Evolutionary conservation across 1,284 basidiomycete genomes (phyloP), one percentile per base, ranked within the genome.

Genomic region (Leucoagaricus sp.): DNA sequence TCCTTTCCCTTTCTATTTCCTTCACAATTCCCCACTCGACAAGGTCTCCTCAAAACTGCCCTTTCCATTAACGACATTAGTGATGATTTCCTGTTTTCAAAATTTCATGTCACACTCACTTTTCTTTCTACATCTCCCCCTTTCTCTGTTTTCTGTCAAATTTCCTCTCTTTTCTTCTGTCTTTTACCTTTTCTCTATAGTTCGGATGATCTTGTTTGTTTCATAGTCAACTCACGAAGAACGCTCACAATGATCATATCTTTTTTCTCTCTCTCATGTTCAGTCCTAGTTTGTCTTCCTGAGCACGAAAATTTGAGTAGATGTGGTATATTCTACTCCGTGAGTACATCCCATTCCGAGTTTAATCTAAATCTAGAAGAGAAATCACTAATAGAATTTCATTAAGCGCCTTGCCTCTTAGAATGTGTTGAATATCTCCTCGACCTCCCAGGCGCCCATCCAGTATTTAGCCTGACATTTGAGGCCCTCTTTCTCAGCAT

Each of bases 391-490:
- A 10, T 13, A 38, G 36, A 38, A n/a, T 38, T 15, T 38, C 8
- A 6, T 23, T 12, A 17, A 33, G 34, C 17, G 19, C 17, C 7
- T 6, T 19, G 6, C 13, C 63, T 74, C 50, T 36, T 68, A 72
- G 19, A 85, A 70, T 53, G 73, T 73, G 49, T 69, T 69, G 64
- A 92, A 88, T 44, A 82, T 83, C 72, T 95, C 92, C 70, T 97
- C 95, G 48, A 94, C 86, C 69, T 96, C 91, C 94, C 95, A 97
- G 49, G 94, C 94, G 45, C 93, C 93, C 12, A 84, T 85, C 94
- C 95, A 97, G 66, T 91, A 87, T 64, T 85, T 81, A 60, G 94
- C 80, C 53, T 86, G 72, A 61, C 88, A 88, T 60, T 84, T 81
- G 60, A 96, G 76, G 13, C 89, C 88, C 33, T 75, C 73, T 42